Base-by-base conservation (phyloP, 257 asterid species). In the Cinchona pubescens region DNA sequence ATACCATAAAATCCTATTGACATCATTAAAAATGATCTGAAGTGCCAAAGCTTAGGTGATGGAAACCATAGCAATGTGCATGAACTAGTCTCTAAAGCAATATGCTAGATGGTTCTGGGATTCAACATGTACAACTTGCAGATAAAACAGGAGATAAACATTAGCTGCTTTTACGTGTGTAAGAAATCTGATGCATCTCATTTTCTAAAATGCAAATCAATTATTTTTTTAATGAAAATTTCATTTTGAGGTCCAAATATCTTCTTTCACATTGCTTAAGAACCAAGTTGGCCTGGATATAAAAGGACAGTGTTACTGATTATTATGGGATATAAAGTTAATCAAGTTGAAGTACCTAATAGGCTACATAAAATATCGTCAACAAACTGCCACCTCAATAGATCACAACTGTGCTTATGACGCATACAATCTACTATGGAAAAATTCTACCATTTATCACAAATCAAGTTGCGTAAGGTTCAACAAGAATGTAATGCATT, bases 111-210 rank as follows among this genome's bases (percentile, higher is more conserved):
- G n/a, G 30, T 38, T 4, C 37, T 13, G 49, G 13, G n/a, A 25
- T 43, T 43, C 56, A 42, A 67, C 23, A 42, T 67, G 21, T 42
- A 67, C 53, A 67, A 53, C 55, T 64, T 64, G 48, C 70, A 37
- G 18, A 2, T 19, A n/a, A 25, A 67, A 67, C 13, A 63, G 14
- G 38, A 48, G 38, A 46, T 63, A 58, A 64, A 23, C 16, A 19
- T 65, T 37, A 25, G 29, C 30, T 62, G 16, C 25, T 48, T 15
- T 15, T 75, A 34, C 19, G 15, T 23, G 73, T 25, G 37, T 63
- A 29, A 48, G 49, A n/a, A 25, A 25, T 7, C 25, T 7, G 27
- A 25, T 37, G 53, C 29, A 35, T 55, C 23, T 64, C 60, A 29
- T 67, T 3, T 9, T 66, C 43, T 1, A 42, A 16, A 42, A 67